phyloP scores from a whole-genome alignment of 129 eudicot species.

The Solidago caesia region DNA sequence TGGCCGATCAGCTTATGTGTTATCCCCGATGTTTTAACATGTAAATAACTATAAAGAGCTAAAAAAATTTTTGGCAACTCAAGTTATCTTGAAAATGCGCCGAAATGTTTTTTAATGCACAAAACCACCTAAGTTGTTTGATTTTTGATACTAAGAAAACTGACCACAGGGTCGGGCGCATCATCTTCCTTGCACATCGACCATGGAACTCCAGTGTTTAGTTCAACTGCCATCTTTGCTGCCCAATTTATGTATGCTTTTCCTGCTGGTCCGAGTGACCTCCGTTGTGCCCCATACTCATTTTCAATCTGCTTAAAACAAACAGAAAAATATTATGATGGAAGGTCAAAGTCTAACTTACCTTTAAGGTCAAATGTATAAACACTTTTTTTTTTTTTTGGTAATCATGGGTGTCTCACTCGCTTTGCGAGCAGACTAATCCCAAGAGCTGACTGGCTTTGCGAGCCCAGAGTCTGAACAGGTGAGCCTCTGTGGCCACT shows the following conservation, averaged over 20 bases:
- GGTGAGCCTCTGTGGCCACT: no score
- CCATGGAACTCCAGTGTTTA: slow-evolving; percentile 93
- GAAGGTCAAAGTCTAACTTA: not conserved
- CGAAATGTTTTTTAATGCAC: not conserved
- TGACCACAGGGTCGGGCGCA: slow-evolving; percentile 95
- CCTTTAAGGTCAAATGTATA: not conserved
- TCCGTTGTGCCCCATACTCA: slow-evolving; percentile 71
- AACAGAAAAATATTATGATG: not conserved
- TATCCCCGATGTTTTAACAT: not conserved
- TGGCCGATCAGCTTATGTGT: not conserved
- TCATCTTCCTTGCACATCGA: slow-evolving; percentile 88
- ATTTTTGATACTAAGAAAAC: not conserved
- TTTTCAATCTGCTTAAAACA: slow-evolving; percentile 71
- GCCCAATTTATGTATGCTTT: slow-evolving; percentile 80
- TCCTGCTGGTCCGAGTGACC: slow-evolving; percentile 63
- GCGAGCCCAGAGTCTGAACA: no score
- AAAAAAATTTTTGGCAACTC: not conserved
- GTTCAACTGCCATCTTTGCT: slow-evolving; percentile 83
- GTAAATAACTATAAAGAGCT: not conserved
- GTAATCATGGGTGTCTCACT: no score
- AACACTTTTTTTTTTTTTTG: not conserved
- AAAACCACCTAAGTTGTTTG: not conserved
- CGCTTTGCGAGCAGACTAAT: no score
- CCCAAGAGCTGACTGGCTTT: no score
- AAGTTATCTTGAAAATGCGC: not conserved